A percentile compares a stretch with the other conserved stretches of the same genome.
These are phyloP conservation scores for Entamoeba dispar DNA, from an alignment of 208 protist species.

Conservation along the genomic window DNA sequence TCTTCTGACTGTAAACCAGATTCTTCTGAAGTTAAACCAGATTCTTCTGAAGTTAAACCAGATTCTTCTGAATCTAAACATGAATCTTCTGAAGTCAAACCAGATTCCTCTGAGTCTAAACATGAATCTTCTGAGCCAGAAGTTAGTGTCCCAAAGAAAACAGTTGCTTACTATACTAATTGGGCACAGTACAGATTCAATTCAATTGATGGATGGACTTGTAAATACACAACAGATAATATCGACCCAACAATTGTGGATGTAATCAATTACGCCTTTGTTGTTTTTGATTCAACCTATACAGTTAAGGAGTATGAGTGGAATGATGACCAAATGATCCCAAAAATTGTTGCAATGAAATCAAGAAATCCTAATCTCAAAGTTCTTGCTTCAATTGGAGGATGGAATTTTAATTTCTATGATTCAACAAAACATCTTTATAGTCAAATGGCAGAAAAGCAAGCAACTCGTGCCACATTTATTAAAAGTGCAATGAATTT, in stretches of 20 bases:
- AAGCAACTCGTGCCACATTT: background rate
- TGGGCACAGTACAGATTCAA: background rate
- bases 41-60: background rate
- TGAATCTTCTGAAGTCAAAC: background rate
- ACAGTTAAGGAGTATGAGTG: background rate
- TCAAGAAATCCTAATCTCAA: background rate
- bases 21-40: background rate
- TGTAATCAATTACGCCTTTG: background rate
- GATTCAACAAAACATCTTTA: background rate
- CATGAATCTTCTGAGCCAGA: background rate
- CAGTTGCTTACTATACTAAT: background rate
- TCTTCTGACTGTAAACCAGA: background rate
- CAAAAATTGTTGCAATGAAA: background rate
- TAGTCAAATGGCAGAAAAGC: background rate
- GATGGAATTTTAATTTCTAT: background rate
- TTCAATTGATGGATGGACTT: background rate
- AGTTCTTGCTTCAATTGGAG: background rate
- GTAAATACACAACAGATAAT: background rate
- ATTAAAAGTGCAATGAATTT: background rate
- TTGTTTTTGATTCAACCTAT: background rate
- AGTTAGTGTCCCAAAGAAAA: background rate
- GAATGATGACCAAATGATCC: background rate
- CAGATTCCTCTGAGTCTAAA: background rate
- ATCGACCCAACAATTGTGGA: background rate
- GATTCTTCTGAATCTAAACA: background rate